Conservation (phyloP, 768 basidiomycete genomes). For the Gymnopilus junonius region DNA sequence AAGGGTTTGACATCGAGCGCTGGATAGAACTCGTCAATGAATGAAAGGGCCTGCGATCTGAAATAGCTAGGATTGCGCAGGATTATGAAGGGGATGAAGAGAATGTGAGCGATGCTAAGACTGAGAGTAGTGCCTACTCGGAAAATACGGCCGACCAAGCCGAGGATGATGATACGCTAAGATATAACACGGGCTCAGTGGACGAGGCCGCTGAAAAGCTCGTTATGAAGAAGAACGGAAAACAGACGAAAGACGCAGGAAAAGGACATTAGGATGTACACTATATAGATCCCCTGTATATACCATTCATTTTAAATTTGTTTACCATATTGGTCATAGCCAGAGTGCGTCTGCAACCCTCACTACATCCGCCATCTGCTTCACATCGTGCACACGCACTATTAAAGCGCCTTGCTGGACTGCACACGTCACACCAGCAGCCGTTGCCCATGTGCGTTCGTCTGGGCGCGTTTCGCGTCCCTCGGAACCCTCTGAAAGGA, state of each 20-base stretch:
- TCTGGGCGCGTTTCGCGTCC: conserved; percentile 62
- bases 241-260: not conserved
- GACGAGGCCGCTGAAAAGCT: not conserved
- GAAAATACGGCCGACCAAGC: not conserved
- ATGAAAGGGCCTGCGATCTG: conserved; percentile 49
- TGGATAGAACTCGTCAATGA: conserved; percentile 61
- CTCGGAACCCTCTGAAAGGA: conserved; percentile 54
- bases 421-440: conserved; percentile 73
- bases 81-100: conserved; percentile 56
- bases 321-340: conserved; percentile 17
- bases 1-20: conserved; percentile 62
- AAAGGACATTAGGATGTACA: not conserved
- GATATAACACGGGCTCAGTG: not conserved
- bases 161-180: not conserved
- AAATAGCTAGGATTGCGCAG: conserved; percentile 61
- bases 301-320: not conserved
- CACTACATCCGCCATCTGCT: conserved; percentile 75
- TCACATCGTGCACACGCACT: conserved; percentile 83
- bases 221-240: not conserved
- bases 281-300: not conserved
- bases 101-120: not conserved
- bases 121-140: not conserved
- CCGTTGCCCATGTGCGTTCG: conserved; percentile 81
- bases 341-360: conserved; percentile 67
- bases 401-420: conserved; percentile 74